Evolutionary conservation across 2,329 filamentous ascomycete species (phyloP), one percentile per base, ranked within the genome.

Genomic region (Cercospora sesami): DNA sequence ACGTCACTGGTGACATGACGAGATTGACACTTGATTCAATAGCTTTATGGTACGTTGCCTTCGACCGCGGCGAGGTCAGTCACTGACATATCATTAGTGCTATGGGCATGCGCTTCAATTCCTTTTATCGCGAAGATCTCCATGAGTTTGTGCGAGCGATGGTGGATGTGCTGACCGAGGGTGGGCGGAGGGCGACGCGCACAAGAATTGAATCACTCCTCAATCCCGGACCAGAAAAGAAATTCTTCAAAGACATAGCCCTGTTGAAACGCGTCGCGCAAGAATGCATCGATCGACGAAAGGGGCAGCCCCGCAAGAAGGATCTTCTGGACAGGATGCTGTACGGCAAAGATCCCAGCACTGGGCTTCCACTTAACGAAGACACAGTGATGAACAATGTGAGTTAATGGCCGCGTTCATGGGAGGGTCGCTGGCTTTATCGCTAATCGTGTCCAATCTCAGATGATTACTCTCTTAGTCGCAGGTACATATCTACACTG

Each of bases 1-100:
- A 83, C 53, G 85, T 86, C 0, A 84, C 86, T 0, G 87, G 90
- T 21, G 89, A 92, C 76, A 91, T 91, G 70, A 91, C 90, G 2
- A 85, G 90, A n/a, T 80, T 93, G 36, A 88, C 90, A 0, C 83
- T 93, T 2, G 91, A 93, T 75, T 90, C 90, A 0, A 84, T 93
- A 10, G 89, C 89, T 1, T 83, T 93, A n/a, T 73, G 45, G 45
- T 53, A 26, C 14, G 60, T 9, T 28, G 16, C 16, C 16, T 18
- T 9, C 53, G 30, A 36, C 10, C 7, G n/a, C 23, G 8, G 14
- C 53, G 14, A n/a, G 26, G 2, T 18, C n/a, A 28, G 1, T 21
- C 9, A 23, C 60, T 53, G n/a, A 63, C 8, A 8, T 2, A 5
- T 9, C 3, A 2, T 7, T 16, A 53, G 72, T 58, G 68, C 70